Base-by-base conservation (phyloP, 257 asterid species). In the Forsythia viridissima region DNA sequence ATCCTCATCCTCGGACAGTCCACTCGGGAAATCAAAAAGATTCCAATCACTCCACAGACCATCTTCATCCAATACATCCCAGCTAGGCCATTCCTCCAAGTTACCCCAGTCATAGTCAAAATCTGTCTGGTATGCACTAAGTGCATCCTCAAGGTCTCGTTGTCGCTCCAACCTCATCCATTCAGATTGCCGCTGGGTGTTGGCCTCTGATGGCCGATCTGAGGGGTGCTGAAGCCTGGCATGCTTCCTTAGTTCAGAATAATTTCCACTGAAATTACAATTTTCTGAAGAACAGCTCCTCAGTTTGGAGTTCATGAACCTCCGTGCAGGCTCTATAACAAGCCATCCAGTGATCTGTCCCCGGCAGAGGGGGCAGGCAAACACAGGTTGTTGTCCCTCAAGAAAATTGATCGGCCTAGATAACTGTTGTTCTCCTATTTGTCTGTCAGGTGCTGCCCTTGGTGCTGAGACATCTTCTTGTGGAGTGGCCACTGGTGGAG, bases 321-420 rank as follows among this genome's bases (percentile, higher is more conserved):
- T 75, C 46, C 97, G 86, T 66, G 92, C 96, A 65, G 84, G 80
- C 68, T 76, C 86, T 6, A 70, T 18, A 18, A 87, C 90, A 34
- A 83, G 63, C 86, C 89, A 86, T 55, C 95, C 90, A 24, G 76
- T 72, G 48, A 90, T 79, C 63, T 51, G 80, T 63, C 98, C 98
- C 68, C 98, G 86, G 77, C 96, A 92, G 63, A 93, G 91, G 65
- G 98, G 97, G 87, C 98, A 93, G 21, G 77, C 74, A 9, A 91
- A 84, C 74, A 81, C 82, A 21, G 84, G 39, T 71, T 72, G 77
- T 46, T 74, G 78, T 13, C 38, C 70, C 57, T 71, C 72, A 34
- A 15, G 48, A 44, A 67, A 74, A 61, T 75, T 57, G 15, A 61
- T 81, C 21, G 77, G 71, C 73, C 67, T 34, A 43, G 76, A 46